Percentiles rank a stretch among this genome's conserved stretches.
These are phyloP conservation scores for Ceratocystiopsis minuta DNA, from an alignment of 2,329 filamentous ascomycete genomes.

Conservation along the genomic window DNA sequence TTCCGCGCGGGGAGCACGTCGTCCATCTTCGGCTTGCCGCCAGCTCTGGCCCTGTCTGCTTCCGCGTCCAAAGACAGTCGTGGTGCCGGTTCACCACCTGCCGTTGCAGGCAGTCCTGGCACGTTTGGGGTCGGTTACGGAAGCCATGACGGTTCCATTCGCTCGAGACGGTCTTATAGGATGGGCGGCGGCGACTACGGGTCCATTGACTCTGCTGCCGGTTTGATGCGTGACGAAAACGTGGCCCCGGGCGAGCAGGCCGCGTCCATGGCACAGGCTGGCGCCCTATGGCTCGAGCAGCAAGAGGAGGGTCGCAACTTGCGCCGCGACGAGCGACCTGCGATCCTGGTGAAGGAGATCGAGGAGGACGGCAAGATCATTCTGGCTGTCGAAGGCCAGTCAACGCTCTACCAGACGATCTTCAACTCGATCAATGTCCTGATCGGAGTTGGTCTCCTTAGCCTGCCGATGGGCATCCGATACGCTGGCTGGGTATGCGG, in stretches of 20 bases:
- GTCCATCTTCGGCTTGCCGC: conserved; percentile 39
- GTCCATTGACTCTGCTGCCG: conserved; percentile 25
- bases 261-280: conserved; percentile 32
- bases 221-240: too few relatives aligned
- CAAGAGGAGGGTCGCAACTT: conserved; percentile 26
- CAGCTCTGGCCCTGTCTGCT: conserved; percentile 30
- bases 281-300: conserved; percentile 32
- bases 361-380: conserved; percentile 77
- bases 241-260: not conserved
- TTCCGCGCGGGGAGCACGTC: conserved; percentile 18
- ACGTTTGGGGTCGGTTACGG: too few relatives aligned
- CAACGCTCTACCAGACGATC: conserved; percentile 85
- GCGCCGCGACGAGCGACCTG: conserved; percentile 43
- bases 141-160: too few relatives aligned
- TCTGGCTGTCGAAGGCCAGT: conserved; percentile 74
- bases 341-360: conserved; percentile 73
- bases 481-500: conserved; percentile 83
- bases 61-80: too few relatives aligned
- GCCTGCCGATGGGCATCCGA: conserved; percentile 70
- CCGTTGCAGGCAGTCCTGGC: too few relatives aligned
- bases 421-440: conserved; percentile 94
- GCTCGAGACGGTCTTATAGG: too few relatives aligned
- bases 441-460: conserved; percentile 78
- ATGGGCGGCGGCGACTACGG: conserved; percentile 26
- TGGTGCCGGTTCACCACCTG: too few relatives aligned